Evolutionary conservation across 129 eudicot genomes (phyloP).

Genomic region (Saussurea involucrata): DNA sequence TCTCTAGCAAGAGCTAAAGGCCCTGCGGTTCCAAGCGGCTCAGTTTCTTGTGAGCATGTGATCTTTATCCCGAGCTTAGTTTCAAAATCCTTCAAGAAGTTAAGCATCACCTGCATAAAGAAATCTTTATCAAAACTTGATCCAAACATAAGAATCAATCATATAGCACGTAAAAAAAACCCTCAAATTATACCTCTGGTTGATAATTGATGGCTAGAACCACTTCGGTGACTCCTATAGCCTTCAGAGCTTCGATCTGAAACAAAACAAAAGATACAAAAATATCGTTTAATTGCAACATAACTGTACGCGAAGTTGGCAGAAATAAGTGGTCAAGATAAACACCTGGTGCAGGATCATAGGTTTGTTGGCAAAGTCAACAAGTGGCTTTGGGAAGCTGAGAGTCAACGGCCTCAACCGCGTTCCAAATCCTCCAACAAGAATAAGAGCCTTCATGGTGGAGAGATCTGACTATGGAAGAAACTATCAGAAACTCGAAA

Average conservation of each 20-base stretch:
- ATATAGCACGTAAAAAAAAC: not conserved
- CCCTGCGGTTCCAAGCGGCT: conserved; percentile 87
- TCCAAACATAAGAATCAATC: not conserved
- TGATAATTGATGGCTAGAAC: conserved; percentile 92
- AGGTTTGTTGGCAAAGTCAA: conserved; percentile 87
- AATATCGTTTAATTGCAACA: not conserved
- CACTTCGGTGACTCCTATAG: conserved; percentile 87
- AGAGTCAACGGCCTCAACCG: conserved; percentile 84
- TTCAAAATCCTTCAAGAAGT: conserved; percentile 83
- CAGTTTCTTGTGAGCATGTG: conserved; percentile 83
- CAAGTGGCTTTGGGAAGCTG: conserved; percentile 81
- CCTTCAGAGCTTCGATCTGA: conserved; percentile 93
- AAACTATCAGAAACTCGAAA: conserved; percentile 12
- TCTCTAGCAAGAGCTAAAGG: conserved; percentile 82
- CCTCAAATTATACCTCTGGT: conserved; percentile 66
- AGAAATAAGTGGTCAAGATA: not conserved
- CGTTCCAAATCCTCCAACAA: conserved; percentile 97
- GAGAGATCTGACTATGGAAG: conserved; percentile 15
- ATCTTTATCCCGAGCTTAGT: conserved; percentile 68
- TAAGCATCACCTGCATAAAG: conserved; percentile 50
- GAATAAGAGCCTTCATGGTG: conserved; percentile 92
- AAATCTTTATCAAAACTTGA: not conserved
- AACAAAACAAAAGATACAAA: conserved; percentile 1
- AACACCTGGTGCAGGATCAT: conserved; percentile 86
- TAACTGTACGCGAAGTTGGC: not conserved